Conservation (phyloP, 2,329 filamentous ascomycete species). For the Cercospora sp. region DNA sequence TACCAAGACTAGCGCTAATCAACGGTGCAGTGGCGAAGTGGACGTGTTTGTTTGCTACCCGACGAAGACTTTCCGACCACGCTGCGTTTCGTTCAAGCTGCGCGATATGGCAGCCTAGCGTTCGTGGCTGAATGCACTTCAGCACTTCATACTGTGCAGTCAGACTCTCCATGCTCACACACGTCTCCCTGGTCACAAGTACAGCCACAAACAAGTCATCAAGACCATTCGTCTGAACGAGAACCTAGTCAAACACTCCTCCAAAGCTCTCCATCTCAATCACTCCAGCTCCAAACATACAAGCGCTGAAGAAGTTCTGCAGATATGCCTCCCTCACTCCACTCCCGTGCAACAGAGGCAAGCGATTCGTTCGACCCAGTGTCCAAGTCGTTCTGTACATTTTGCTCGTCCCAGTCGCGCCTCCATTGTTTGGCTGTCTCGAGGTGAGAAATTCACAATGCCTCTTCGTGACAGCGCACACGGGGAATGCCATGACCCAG, state of each 20-base stretch:
- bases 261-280: conserved; percentile 11
- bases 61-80: not conserved
- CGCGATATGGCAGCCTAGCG: not conserved
- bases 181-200: not conserved
- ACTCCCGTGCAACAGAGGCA: conserved; percentile 9
- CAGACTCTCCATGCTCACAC: not conserved
- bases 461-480: conserved; percentile 1
- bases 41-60: not conserved
- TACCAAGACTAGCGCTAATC: not conserved
- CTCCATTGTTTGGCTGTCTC: not conserved
- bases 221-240: not conserved
- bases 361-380: conserved; percentile 1
- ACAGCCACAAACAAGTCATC: not conserved
- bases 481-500: conserved; percentile 16
- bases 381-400: conserved; percentile 7
- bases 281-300: conserved; percentile 2
- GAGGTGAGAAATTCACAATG: not conserved
- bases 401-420: not conserved
- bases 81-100: not conserved
- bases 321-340: not conserved
- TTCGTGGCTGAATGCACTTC: not conserved
- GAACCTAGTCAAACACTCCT: not conserved
- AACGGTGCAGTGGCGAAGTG: not conserved
- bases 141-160: not conserved
- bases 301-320: conserved; percentile 12